These are phyloP conservation scores for Macadamia tetraphylla DNA, from an alignment of 164 flowering plant genomes.

Conservation along the genomic window DNA sequence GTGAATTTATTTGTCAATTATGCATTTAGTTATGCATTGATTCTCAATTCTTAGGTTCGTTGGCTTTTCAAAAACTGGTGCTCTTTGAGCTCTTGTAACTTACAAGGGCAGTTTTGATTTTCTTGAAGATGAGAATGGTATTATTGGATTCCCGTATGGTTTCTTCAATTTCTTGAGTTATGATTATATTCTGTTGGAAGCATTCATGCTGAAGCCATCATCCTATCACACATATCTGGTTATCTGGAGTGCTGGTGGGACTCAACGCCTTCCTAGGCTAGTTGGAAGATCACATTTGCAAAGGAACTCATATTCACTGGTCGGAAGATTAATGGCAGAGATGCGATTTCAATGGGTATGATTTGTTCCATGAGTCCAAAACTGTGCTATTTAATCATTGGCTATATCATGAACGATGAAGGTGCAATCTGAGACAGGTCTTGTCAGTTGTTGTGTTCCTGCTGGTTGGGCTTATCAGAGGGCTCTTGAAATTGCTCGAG, in stretches of 20 bases:
- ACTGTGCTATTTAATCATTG: not conserved
- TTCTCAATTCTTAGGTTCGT: not conserved
- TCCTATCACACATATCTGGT: not conserved
- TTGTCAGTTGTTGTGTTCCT: conserved; percentile 72
- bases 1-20: not conserved
- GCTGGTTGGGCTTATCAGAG: conserved; percentile 71
- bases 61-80: not conserved
- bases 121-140: not conserved
- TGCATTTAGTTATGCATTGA: not conserved
- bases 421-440: conserved; percentile 44
- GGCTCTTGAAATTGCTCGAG: conserved; percentile 86
- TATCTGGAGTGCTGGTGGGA: conserved; percentile 80
- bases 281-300: conserved; percentile 69
- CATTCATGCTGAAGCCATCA: no score
- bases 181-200: no score
- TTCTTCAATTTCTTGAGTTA: not conserved
- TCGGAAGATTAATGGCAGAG: conserved; percentile 56
- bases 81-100: not conserved
- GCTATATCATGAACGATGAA: conserved; percentile 1
- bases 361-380: conserved; percentile 5
- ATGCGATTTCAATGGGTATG: conserved; percentile 66
- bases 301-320: conserved; percentile 92
- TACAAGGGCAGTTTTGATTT: not conserved
- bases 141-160: not conserved
- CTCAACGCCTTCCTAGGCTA: conserved; percentile 84